phyloP scores from a whole-genome alignment of 179 eudicot species.

The Dionaea muscipula region DNA sequence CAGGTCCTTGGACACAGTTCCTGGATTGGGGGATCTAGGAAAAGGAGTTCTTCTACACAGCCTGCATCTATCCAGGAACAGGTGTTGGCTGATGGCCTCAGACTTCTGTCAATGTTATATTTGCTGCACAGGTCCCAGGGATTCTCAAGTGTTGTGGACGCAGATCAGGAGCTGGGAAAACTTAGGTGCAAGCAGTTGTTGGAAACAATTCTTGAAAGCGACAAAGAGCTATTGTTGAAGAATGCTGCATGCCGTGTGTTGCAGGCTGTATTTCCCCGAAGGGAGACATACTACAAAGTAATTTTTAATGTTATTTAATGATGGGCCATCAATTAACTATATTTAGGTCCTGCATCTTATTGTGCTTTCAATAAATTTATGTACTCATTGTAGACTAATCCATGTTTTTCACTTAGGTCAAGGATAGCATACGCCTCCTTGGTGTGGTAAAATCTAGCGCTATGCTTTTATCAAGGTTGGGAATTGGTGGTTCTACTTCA shows the following conservation, averaged over 20 bases:
- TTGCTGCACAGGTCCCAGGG: constrained; percentile 42
- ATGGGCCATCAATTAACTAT: background rate
- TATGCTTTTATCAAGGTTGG: constrained; percentile 64
- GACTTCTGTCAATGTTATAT: constrained; percentile 67
- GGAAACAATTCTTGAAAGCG: constrained; percentile 83
- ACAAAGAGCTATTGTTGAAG: constrained; percentile 77
- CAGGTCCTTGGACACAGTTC: constrained; percentile 70
- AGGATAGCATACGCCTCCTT: constrained; percentile 84
- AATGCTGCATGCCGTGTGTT: constrained; percentile 84
- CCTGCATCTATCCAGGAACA: constrained; percentile 75
- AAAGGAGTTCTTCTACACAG: constrained; percentile 45
- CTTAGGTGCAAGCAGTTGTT: constrained; percentile 73
- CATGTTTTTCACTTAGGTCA: constrained; percentile 45
- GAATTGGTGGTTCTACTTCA: constrained; percentile 64
- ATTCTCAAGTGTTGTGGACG: constrained; percentile 44
- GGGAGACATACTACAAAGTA: constrained; percentile 81
- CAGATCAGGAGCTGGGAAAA: constrained; percentile 37
- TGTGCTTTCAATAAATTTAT: constrained; percentile 3
- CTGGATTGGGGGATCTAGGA: constrained; percentile 54
- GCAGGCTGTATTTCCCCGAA: constrained; percentile 77
- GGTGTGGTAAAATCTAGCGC: constrained; percentile 81
- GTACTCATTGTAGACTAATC: background rate
- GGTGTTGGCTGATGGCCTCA: constrained; percentile 89
- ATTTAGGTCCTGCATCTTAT: background rate
- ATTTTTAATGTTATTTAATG: no score